These are phyloP conservation scores for Isabelozyma heimii DNA, from an alignment of 805 yeast species.

Conservation along the genomic window DNA sequence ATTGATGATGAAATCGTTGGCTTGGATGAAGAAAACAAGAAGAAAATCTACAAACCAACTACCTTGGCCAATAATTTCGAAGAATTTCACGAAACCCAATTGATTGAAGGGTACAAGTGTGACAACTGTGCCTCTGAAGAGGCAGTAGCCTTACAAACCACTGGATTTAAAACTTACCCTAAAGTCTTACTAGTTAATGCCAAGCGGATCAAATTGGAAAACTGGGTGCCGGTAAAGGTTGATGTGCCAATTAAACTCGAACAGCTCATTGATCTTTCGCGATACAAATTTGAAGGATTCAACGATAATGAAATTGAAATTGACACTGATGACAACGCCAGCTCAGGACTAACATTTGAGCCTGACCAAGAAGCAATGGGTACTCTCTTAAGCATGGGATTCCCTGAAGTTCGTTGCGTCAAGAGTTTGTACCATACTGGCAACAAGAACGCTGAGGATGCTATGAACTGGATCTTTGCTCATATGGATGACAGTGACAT, in stretches of 20 bases:
- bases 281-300: slow-evolving; percentile 40
- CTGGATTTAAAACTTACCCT: slow-evolving; percentile 64
- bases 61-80: slow-evolving; percentile 49
- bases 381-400: slow-evolving; percentile 80
- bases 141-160: slow-evolving; percentile 36
- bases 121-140: slow-evolving; percentile 44
- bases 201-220: slow-evolving; percentile 75
- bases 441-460: slow-evolving; percentile 61
- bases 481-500: slow-evolving; percentile 85
- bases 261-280: slow-evolving; percentile 38
- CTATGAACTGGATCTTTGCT: slow-evolving; percentile 86
- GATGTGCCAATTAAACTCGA: slow-evolving; percentile 66
- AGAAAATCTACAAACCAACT: slow-evolving; percentile 47
- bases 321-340: neutral
- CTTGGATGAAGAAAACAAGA: slow-evolving; percentile 42
- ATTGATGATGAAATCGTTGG: slow-evolving; percentile 42
- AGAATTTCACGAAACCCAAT: slow-evolving; percentile 45
- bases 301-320: slow-evolving; percentile 19
- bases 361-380: slow-evolving; percentile 58
- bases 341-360: slow-evolving; percentile 28
- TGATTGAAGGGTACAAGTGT: slow-evolving; percentile 61
- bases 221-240: slow-evolving; percentile 87
- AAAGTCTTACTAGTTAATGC: slow-evolving; percentile 67
- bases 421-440: slow-evolving; percentile 75
- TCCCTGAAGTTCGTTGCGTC: slow-evolving; percentile 60